Conservation (phyloP, 106 monocot species). For the Allium fistulosum region DNA sequence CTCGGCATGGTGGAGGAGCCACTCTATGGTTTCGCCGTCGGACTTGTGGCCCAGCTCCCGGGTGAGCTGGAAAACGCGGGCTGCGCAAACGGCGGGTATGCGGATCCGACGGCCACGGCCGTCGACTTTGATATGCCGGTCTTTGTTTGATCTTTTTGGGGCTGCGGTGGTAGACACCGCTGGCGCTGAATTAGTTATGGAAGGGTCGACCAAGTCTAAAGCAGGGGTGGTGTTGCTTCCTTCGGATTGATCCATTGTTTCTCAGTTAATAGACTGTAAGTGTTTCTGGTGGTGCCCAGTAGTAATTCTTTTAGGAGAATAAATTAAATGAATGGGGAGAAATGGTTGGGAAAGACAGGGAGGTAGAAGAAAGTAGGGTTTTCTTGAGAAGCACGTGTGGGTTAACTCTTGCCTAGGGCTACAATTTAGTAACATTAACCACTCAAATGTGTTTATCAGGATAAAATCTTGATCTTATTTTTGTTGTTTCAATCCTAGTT, state of each 20-base stretch:
- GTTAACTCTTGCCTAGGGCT: not conserved
- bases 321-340: not conserved
- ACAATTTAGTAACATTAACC: too few species aligned
- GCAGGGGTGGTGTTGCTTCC: not conserved
- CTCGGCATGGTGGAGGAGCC: slow-evolving; percentile 66
- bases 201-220: not conserved
- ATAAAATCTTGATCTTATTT: too few species aligned
- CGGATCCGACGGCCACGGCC: slow-evolving; percentile 59
- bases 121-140: slow-evolving; percentile 67
- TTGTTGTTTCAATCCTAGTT: too few species aligned
- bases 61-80: slow-evolving; percentile 57
- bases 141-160: slow-evolving; percentile 43
- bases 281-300: not conserved
- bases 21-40: slow-evolving; percentile 64
- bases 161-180: slow-evolving; percentile 6
- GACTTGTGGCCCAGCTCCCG: slow-evolving; percentile 68
- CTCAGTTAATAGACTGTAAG: not conserved
- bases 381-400: not conserved
- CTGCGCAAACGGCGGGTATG: slow-evolving; percentile 60
- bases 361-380: slow-evolving; percentile 8
- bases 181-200: not conserved
- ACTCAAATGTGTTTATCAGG: too few species aligned
- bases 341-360: not conserved
- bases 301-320: not conserved
- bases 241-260: not conserved